Percentiles rank a stretch among this genome's conserved stretches.
phyloP scores from a whole-genome alignment of 495 filamentous ascomycete species.

The Penicillium ucsense region DNA sequence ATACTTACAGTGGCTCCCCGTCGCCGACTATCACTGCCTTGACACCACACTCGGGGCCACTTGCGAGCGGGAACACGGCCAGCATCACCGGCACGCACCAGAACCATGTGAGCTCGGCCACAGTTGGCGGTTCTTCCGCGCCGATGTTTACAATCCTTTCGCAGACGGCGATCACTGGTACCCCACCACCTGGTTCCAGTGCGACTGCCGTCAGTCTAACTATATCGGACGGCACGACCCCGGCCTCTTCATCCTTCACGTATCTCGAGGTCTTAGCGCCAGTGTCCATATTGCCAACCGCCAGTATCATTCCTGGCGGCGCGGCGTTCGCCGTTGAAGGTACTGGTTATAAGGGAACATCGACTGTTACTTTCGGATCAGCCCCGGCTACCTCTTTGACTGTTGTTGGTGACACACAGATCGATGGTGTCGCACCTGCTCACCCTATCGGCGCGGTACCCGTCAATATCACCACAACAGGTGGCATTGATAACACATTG shows the following conservation, averaged over 20 bases:
- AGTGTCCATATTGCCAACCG: background rate
- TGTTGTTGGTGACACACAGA: background rate
- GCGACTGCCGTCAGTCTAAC: background rate
- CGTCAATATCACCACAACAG: slow-evolving; percentile 1
- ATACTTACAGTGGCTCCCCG: background rate
- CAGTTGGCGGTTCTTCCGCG: background rate
- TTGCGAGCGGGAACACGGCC: background rate
- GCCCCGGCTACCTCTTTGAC: background rate
- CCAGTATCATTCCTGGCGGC: background rate
- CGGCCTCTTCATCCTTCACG: background rate
- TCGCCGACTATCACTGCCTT: background rate
- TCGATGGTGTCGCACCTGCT: background rate
- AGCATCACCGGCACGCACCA: background rate
- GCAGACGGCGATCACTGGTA: background rate
- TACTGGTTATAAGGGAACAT: background rate
- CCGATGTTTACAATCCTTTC: background rate
- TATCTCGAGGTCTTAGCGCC: background rate
- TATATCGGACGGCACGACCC: background rate
- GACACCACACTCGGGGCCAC: background rate
- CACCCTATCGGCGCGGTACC: background rate
- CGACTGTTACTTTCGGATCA: background rate
- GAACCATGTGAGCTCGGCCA: background rate
- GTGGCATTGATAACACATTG: slow-evolving; percentile 1
- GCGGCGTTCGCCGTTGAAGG: background rate
- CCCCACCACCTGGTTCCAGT: background rate